phyloP scores from a whole-genome alignment of 2,329 filamentous ascomycete genomes.

The Penicillium polonicum region DNA sequence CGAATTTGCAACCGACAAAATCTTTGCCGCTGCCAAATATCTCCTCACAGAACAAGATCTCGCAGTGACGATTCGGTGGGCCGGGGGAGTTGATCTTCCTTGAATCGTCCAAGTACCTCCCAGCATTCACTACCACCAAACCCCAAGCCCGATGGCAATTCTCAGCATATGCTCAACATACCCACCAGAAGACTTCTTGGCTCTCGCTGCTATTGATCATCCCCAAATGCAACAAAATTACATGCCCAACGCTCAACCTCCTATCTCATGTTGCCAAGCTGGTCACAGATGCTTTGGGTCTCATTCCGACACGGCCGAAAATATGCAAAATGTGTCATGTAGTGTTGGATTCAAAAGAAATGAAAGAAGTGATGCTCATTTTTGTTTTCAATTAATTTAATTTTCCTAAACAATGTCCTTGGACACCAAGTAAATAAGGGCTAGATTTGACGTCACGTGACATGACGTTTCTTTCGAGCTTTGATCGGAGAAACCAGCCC shows the following conservation, averaged over 20 bases:
- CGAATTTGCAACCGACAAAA: background rate
- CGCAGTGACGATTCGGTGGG: background rate
- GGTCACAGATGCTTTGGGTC: background rate
- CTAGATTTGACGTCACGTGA: constrained; percentile 16
- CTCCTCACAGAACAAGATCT: background rate
- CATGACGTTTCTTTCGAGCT: constrained; percentile 23
- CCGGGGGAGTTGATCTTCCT: background rate
- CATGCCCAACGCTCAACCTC: background rate
- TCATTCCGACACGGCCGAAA: background rate
- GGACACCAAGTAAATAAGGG: background rate
- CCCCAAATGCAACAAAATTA: constrained; percentile 6
- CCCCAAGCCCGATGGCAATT: background rate
- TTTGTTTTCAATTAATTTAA: background rate
- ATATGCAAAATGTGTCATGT: background rate
- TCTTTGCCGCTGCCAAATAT: background rate
- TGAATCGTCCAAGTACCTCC: background rate
- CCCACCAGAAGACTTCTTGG: background rate
- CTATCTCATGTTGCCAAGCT: background rate
- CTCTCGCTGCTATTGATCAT: background rate
- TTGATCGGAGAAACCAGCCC: constrained; percentile 5
- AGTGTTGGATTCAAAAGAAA: background rate
- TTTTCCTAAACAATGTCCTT: background rate
- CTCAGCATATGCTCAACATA: background rate
- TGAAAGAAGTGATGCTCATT: background rate
- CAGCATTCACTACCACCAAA: background rate